Percentiles rank a stretch among this genome's conserved stretches.
phyloP scores from a whole-genome alignment of 257 asterid genomes.

The Verbascum thapsus region DNA sequence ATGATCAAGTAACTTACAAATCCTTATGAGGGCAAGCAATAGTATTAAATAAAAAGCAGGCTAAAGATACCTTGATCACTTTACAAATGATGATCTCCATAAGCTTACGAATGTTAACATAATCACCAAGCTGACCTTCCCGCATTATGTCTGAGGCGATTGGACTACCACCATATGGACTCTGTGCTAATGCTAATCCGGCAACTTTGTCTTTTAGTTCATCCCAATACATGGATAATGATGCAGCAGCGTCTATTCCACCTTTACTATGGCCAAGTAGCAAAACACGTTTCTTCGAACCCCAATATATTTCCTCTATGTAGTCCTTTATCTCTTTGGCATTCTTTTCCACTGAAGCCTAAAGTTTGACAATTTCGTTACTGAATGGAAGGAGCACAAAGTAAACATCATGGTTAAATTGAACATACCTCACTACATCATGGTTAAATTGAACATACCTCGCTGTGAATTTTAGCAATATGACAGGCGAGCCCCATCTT shows the following conservation, averaged over 20 bases:
- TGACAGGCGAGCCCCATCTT: conserved; percentile 97
- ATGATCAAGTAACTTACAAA: conserved; percentile 2
- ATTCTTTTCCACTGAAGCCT: conserved; percentile 92
- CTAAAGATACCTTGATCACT: conserved; percentile 81
- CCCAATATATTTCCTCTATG: conserved; percentile 93
- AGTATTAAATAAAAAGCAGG: conserved; percentile 16
- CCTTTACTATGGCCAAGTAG: conserved; percentile 99
- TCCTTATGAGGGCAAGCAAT: conserved; percentile 17
- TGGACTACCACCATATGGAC: conserved; percentile 98
- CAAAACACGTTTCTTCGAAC: conserved; percentile 77
- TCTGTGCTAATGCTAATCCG: conserved; percentile 87
- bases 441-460: conserved; percentile 43
- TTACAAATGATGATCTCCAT: conserved; percentile 93
- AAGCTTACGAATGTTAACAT: conserved; percentile 86
- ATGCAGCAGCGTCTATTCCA: conserved; percentile 93
- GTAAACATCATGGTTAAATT: conserved; percentile 11
- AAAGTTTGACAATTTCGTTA: conserved; percentile 36
- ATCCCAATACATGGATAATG: conserved; percentile 88
- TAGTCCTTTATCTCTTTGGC: conserved; percentile 90
- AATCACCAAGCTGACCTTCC: conserved; percentile 97
- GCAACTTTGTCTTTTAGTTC: conserved; percentile 93
- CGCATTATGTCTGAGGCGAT: conserved; percentile 92
- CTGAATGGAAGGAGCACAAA: conserved; percentile 20
- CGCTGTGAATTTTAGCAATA: conserved; percentile 72
- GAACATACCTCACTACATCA: conserved; percentile 57